Evolutionary conservation across 345 rosid genomes (phyloP).

Genomic region (Pistacia vera): DNA sequence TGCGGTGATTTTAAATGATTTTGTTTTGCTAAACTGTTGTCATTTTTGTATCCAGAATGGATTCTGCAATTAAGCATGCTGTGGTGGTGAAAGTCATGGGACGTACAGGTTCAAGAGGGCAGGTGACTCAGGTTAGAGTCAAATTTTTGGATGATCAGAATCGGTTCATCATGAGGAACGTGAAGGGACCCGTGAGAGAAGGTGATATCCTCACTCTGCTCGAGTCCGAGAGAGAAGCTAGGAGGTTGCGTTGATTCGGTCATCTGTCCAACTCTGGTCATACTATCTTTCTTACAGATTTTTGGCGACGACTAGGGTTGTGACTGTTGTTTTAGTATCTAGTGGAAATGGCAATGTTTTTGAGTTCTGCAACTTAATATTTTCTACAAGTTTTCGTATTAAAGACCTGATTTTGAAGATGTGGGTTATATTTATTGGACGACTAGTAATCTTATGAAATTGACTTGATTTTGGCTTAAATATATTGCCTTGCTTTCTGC

Average conservation of each 20-base stretch:
- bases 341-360: conserved; percentile 1
- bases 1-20: neutral
- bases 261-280: neutral
- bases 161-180: conserved; percentile 84
- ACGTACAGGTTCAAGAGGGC: conserved; percentile 86
- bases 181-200: conserved; percentile 85
- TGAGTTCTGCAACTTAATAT: conserved; percentile 9
- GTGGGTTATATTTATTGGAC: too few relatives aligned
- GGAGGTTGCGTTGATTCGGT: conserved; percentile 67
- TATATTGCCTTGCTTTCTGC: neutral
- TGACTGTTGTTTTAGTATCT: neutral
- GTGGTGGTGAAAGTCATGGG: conserved; percentile 91
- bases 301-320: neutral
- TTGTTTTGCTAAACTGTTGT: neutral
- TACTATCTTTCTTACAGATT: neutral
- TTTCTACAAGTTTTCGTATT: neutral
- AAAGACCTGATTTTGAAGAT: too few relatives aligned
- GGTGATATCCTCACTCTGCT: conserved; percentile 81
- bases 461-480: conserved; percentile 3
- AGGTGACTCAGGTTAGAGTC: conserved; percentile 88
- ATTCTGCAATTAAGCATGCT: conserved; percentile 74
- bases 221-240: conserved; percentile 87
- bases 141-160: conserved; percentile 69
- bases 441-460: neutral
- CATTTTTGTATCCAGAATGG: conserved; percentile 50